These are phyloP conservation scores for Rickenella mellea DNA, from an alignment of 768 basidiomycete genomes.

Conservation along the genomic window DNA sequence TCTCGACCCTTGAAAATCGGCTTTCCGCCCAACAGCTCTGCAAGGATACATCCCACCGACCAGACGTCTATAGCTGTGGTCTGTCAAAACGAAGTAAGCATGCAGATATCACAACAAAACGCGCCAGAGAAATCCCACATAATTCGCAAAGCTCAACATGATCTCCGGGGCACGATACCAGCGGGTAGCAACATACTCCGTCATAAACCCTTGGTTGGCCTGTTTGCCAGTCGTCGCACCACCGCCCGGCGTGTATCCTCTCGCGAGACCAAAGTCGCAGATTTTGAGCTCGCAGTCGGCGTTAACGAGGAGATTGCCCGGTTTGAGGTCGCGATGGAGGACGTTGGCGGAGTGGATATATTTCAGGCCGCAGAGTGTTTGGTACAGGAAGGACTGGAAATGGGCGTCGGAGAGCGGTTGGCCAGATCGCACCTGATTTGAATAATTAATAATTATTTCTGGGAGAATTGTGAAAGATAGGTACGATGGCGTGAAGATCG, in stretches of 20 bases:
- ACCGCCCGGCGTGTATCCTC: constrained; percentile 84
- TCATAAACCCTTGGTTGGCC: constrained; percentile 89
- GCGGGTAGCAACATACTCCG: constrained; percentile 96
- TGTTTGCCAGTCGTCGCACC: constrained; percentile 52
- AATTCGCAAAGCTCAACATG: constrained; percentile 95
- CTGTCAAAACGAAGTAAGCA: constrained; percentile 28
- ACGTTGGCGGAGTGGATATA: constrained; percentile 98
- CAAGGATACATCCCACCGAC: constrained; percentile 93
- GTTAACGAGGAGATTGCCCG: constrained; percentile 91
- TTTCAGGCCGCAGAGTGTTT: constrained; percentile 95
- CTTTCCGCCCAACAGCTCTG: constrained; percentile 86
- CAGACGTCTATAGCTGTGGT: constrained; percentile 91
- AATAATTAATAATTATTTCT: constrained; percentile 3
- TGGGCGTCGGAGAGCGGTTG: constrained; percentile 86
- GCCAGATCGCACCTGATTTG: constrained; percentile 66
- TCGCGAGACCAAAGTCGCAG: constrained; percentile 95
- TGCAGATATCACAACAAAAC: background rate
- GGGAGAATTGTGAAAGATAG: constrained; percentile 13
- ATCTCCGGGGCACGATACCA: constrained; percentile 99
- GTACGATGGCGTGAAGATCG: constrained; percentile 95
- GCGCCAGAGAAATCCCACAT: constrained; percentile 41
- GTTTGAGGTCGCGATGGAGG: constrained; percentile 93
- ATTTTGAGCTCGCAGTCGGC: constrained; percentile 98
- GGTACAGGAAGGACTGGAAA: constrained; percentile 95
- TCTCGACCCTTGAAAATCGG: constrained; percentile 97